Conservation (phyloP, 768 basidiomycete genomes). For the Mycena chlorophos region DNA sequence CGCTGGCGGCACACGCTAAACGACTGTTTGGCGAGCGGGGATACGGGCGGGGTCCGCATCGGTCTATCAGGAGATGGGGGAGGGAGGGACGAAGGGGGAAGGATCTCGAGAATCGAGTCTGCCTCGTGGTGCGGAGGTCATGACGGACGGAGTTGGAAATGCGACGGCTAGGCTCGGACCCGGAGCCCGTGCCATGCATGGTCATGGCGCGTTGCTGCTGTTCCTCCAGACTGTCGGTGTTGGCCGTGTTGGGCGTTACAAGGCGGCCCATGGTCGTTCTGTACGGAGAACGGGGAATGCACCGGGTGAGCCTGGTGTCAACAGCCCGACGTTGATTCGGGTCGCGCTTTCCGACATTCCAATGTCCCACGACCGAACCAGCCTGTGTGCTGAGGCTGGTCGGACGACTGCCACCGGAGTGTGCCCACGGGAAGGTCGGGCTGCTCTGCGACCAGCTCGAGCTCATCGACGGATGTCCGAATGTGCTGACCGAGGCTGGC, state of each 20-base stretch:
- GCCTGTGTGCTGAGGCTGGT: constrained; percentile 66
- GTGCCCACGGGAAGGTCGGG: constrained; percentile 46
- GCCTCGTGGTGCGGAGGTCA: constrained; percentile 70
- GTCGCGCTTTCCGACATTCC: constrained; percentile 68
- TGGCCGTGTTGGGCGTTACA: constrained; percentile 46
- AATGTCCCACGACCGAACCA: constrained; percentile 52
- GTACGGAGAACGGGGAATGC: constrained; percentile 48
- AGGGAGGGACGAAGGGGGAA: constrained; percentile 88
- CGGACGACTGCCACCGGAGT: constrained; percentile 48
- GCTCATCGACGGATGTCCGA: constrained; percentile 36
- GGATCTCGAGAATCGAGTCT: constrained; percentile 83
- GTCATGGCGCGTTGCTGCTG: constrained; percentile 67
- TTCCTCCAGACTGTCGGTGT: constrained; percentile 49
- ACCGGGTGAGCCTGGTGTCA: constrained; percentile 33
- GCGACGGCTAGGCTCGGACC: constrained; percentile 43
- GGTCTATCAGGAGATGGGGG: constrained; percentile 85
- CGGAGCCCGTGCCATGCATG: constrained; percentile 61
- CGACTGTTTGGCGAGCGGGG: constrained; percentile 63
- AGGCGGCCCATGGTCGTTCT: constrained; percentile 66
- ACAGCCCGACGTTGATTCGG: constrained; percentile 62
- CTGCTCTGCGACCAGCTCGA: constrained; percentile 40
- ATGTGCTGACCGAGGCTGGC: constrained; percentile 42
- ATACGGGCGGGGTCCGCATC: constrained; percentile 70
- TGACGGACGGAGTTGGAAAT: constrained; percentile 66
- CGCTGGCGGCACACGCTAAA: constrained; percentile 34